Conservation (phyloP, 495 filamentous ascomycete species). For the Lentithecium fluviatile region DNA sequence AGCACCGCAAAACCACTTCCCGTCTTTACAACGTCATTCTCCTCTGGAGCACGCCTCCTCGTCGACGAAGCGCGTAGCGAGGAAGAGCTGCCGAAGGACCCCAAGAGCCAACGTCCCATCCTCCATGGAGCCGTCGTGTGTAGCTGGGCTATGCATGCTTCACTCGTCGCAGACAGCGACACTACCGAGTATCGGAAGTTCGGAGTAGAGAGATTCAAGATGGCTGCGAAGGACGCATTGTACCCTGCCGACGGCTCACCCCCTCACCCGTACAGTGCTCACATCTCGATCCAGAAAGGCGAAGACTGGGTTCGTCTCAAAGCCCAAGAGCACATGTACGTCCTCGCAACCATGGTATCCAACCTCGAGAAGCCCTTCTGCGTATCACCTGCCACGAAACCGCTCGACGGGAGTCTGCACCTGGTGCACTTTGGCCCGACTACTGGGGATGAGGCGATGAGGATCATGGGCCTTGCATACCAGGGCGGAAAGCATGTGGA, state of each 20-base stretch:
- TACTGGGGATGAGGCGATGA: constrained; percentile 62
- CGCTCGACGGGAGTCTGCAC: constrained; percentile 64
- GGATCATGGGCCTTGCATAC: constrained; percentile 75
- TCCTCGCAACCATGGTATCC: constrained; percentile 70
- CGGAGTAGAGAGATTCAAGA: constrained; percentile 74
- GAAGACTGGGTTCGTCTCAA: constrained; percentile 41
- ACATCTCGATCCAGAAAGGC: constrained; percentile 48
- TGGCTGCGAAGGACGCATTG: constrained; percentile 75
- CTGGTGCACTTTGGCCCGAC: constrained; percentile 72
- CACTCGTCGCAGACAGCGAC: constrained; percentile 84
- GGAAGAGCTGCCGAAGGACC: constrained; percentile 36
- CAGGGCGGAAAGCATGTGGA: constrained; percentile 68
- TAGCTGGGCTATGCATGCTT: constrained; percentile 84
- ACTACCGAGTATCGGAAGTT: constrained; percentile 70
- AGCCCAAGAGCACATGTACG: constrained; percentile 62
- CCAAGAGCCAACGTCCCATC: constrained; percentile 12
- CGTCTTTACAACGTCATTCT: constrained; percentile 57
- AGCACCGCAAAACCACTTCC: constrained; percentile 36
- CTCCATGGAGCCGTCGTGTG: constrained; percentile 75
- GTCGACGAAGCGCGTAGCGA: constrained; percentile 47
- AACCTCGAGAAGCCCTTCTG: constrained; percentile 76
- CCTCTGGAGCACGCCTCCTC: constrained; percentile 58
- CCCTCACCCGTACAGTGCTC: constrained; percentile 68
- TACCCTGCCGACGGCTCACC: constrained; percentile 55
- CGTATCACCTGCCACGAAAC: constrained; percentile 68